Base-by-base conservation (phyloP, 202 grass and related monocot species). In the Brachypodium distachyon region DNA sequence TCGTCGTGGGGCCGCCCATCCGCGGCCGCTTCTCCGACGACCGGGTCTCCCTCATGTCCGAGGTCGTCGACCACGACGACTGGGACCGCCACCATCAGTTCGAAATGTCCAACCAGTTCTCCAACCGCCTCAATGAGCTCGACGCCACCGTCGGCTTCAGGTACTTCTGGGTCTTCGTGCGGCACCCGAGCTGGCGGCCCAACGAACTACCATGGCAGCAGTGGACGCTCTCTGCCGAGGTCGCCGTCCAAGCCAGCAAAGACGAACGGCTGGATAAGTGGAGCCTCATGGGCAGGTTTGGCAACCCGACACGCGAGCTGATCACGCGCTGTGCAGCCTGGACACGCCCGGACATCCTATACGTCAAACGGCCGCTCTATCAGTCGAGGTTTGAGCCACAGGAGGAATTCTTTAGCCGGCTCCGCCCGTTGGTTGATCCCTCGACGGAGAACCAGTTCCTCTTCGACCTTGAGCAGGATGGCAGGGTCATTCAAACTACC, bases 11-110 rank as follows among this genome's bases (percentile, higher is more conserved):
- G 0, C 91, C 91, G 19, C 95, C 95, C 61, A 95, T 98, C 77
- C 89, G 95, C 60, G 95, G 95, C 69, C 89, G 91, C 40, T 92
- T 94, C 85, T 88, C 95, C 12, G 91, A 98, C 69, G 89, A 94
- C 49, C 89, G 87, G 57, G 89, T 98, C 74, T 84, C 95, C 73
- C 82, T 98, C 81, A 90, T 92, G 70, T 55, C 71, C 39, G 80
- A 90, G 83, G 89, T 94, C 60, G 48, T 77, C 72, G 65, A 85
- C 78, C 89, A 92, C 67, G 95, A 94, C 68, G 95, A 98, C 31
- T 92, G 89, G 82, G 89, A 94, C 63, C 73, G 86, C 56, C 82
- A 94, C 68, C 82, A 94, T 60, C 91, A 91, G 81, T 94, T 94
- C 79, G 95, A 98, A 2, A 94, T 94, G 95, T 76, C 82, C 67